A percentile compares a stretch with the other conserved stretches of the same genome.
These are phyloP conservation scores for Candida stauntonica DNA, from an alignment of 805 yeast species.

Conservation along the genomic window DNA sequence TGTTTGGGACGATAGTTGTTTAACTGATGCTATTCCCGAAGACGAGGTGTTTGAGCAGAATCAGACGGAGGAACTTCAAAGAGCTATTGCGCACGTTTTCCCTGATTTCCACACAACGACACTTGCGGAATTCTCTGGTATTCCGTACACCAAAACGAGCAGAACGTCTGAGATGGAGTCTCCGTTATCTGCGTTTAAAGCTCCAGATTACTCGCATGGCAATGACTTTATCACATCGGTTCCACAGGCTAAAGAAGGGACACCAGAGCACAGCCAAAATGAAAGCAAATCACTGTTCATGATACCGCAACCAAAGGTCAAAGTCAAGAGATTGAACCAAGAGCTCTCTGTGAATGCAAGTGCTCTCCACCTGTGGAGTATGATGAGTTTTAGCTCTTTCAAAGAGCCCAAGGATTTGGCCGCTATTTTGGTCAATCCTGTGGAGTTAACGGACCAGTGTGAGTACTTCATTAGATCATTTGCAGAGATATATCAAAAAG, in stretches of 20 bases:
- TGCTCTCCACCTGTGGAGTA: conserved; percentile 52
- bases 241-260: conserved; percentile 1
- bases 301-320: conserved; percentile 33
- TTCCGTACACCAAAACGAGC: conserved; percentile 4
- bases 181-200: conserved; percentile 18
- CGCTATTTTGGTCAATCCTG: conserved; percentile 40
- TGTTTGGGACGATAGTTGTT: conserved; percentile 25
- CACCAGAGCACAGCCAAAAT: background rate
- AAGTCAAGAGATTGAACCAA: conserved; percentile 34
- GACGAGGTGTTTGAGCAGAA: conserved; percentile 3
- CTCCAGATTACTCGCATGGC: conserved; percentile 8
- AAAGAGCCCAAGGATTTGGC: conserved; percentile 47
- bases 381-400: conserved; percentile 52
- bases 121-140: conserved; percentile 21
- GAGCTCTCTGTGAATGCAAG: conserved; percentile 43
- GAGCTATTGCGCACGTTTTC: conserved; percentile 27
- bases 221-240: conserved; percentile 6
- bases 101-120: conserved; percentile 24
- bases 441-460: conserved; percentile 28
- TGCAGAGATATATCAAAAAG: conserved; percentile 40
- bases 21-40: conserved; percentile 11
- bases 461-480: conserved; percentile 37
- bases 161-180: conserved; percentile 17
- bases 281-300: conserved; percentile 27
- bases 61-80: conserved; percentile 18